These are phyloP conservation scores for Volvariella volvacea DNA, from an alignment of 1,284 basidiomycete genomes.

Conservation along the genomic window DNA sequence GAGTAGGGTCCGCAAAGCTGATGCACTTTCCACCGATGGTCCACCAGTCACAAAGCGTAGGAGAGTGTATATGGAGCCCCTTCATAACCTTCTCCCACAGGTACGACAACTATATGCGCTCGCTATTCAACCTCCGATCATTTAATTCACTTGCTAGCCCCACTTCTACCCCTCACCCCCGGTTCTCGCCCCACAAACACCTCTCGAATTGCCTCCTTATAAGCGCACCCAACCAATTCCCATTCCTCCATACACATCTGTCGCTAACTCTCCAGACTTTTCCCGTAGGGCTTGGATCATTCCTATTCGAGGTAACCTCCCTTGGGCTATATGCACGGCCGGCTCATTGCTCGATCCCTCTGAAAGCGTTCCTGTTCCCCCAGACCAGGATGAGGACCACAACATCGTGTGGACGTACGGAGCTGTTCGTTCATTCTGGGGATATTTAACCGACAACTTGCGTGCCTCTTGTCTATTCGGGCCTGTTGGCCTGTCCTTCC, in stretches of 20 bases:
- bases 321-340: slow-evolving; percentile 42
- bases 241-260: slow-evolving; percentile 33
- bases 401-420: slow-evolving; percentile 44
- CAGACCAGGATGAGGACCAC: slow-evolving; percentile 11
- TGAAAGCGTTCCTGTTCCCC: slow-evolving; percentile 13
- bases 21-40: slow-evolving; percentile 6
- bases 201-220: slow-evolving; percentile 19
- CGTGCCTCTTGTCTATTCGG: slow-evolving; percentile 35
- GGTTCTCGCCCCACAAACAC: slow-evolving; percentile 12
- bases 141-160: slow-evolving; percentile 21
- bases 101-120: slow-evolving; percentile 16
- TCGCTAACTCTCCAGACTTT: slow-evolving; percentile 18
- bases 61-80: slow-evolving; percentile 19
- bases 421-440: slow-evolving; percentile 45
- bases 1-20: neutral
- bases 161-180: slow-evolving; percentile 26
- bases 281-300: slow-evolving; percentile 55
- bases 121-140: slow-evolving; percentile 2
- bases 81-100: slow-evolving; percentile 29
- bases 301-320: slow-evolving; percentile 48
- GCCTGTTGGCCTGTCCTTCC: slow-evolving; percentile 46
- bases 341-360: slow-evolving; percentile 32
- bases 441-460: slow-evolving; percentile 35
- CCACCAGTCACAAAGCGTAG: slow-evolving; percentile 17
- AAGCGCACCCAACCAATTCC: slow-evolving; percentile 25